Base-by-base conservation (phyloP, 192 early-diverging fungal species). In the Coemansia sp. region DNA sequence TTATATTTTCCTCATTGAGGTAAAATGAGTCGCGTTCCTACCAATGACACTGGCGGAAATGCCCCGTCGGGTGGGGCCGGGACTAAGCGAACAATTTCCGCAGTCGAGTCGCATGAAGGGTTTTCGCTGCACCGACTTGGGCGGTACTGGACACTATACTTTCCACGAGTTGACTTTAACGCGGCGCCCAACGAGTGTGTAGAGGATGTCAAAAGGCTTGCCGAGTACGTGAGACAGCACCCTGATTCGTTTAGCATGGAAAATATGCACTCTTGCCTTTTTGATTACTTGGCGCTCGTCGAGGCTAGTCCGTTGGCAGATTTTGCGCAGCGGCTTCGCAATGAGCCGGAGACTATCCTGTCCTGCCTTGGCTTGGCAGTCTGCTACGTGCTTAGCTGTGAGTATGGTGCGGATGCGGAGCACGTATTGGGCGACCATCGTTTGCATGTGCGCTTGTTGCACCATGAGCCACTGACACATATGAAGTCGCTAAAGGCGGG, bases 401-500 rank as follows among this genome's bases (percentile, higher is more conserved):
- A 84, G 61, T 84, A 84, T 36, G 81, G 81, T 2, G n/a, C 76
- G 6, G 67, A 75, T 1, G 70, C 73, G 34, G 81, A 84, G 54
- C 71, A 84, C 33, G 66, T 84, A 1, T 55, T 84, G 15, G 81
- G 81, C 67, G 76, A 75, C 70, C 81, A 77, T 54, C 63, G 63
- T 18, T 64, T 85, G 60, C 79, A 80, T 40, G 70, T 89, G 12
- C 88, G 78, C 5, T 43, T 90, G 36, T 36, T 82, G 61, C 70
- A 87, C 67, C 85, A 79, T 66, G 80, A 85, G 51, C 81, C 87
- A 24, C 61, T 87, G 34, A 89, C 89, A 2, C 87, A 89, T 13
- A 82, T 91, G 66, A 91, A 92, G 72, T 81, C 91, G 52, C 76
- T 93, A 40, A 93, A 93, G 65, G 89, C 91, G 1, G 89, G 91